Base-by-base conservation (phyloP, 768 basidiomycete genomes). In the Calvatia gigantea region DNA sequence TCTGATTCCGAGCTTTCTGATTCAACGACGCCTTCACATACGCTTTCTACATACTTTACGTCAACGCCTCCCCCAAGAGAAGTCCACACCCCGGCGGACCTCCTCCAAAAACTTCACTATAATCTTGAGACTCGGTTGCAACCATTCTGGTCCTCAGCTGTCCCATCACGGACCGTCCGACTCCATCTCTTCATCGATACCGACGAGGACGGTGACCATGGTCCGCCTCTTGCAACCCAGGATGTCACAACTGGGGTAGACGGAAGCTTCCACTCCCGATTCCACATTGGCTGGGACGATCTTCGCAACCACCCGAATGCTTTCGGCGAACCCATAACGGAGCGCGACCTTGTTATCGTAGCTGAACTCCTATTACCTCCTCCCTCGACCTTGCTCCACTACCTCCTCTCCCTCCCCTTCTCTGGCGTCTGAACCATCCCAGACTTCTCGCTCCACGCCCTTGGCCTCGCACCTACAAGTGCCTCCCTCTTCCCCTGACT, bases 91-190 rank as follows among this genome's bases (percentile, higher is more conserved):
- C 55, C 68, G 3, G 51, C 66, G 3, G 69, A 70, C 2, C 57
- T 66, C 25, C 64, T 88, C 15, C 79, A 74, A 3, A 76, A 79
- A 23, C 75, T 87, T 50, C 87, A 94, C 59, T 75, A 75, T 11
- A 95, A 94, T 62, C 77, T 96, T 4, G 89, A 93, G 64, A 68
- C 77, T 4, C 84, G 94, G 0, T 71, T 96, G 23, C 83, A 81
- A 45, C 83, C 86, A 0, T 94, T 96, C 70, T 94, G 91, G 91
- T 80, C 86, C 2, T 83, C 85, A 3, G 83, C 82, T 0, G 72
- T 95, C 0, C 64, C 87, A 8, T 76, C 81, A 23, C 81, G 91
- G 15, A 78, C 70, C 2, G 72, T 94, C 6, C 78, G 81, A 14
- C 62, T 94, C 3, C 75, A 82, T 19, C 63, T 94, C n/a, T 87